A percentile compares a stretch with the other conserved stretches of the same genome.
Evolutionary conservation across 441 rosid species (phyloP).

Genomic region (Syzygium syzygioides): DNA sequence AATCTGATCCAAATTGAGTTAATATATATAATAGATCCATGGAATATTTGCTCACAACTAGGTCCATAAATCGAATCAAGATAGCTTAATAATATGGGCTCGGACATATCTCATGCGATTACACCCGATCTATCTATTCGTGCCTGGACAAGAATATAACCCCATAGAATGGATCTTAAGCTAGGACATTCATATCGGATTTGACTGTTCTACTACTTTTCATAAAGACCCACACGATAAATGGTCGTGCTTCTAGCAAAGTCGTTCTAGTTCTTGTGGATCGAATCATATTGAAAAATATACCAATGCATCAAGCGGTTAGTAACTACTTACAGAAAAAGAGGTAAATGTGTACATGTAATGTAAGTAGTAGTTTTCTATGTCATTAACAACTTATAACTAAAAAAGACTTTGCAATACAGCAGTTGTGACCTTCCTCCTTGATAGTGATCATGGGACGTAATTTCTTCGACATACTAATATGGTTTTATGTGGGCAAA

Average conservation of each 20-base stretch:
- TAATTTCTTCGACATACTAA: not conserved
- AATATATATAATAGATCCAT: not conserved
- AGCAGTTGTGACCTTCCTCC: not conserved
- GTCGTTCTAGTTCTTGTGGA: accelerated
- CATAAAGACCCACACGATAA: accelerated
- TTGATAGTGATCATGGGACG: not conserved
- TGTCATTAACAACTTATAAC: not conserved
- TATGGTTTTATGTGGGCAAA: not conserved
- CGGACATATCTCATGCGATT: not conserved
- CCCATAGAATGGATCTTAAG: not conserved
- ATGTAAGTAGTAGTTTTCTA: not conserved
- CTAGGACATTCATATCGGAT: not conserved
- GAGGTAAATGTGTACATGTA: not conserved
- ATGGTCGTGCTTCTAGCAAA: accelerated
- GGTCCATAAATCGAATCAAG: not conserved
- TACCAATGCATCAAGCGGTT: not conserved
- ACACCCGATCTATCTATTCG: not conserved
- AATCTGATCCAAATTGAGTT: not conserved
- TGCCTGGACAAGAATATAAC: not conserved
- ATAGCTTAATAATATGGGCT: not conserved
- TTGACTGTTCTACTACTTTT: not conserved
- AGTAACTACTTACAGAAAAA: not conserved
- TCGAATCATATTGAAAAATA: not conserved
- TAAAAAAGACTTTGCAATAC: not conserved
- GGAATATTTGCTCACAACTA: not conserved